phyloP scores from a whole-genome alignment of 1,139 yeast genomes.

The Geotrichum bryndzae region DNA sequence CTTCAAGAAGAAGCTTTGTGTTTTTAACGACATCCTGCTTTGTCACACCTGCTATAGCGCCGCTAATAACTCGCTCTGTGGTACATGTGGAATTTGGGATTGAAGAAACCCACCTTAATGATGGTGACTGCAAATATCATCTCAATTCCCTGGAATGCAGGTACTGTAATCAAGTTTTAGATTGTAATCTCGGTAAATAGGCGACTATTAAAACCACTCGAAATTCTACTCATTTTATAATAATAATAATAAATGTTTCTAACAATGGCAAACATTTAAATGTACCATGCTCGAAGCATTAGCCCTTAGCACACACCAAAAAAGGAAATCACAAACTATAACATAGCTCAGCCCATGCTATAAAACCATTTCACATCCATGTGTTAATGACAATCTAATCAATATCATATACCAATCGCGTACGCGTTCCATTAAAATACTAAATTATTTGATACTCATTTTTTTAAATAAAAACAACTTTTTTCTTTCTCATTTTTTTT shows the following conservation, averaged over 20 bases:
- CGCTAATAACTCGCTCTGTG: constrained; percentile 69
- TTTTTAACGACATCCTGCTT: constrained; percentile 71
- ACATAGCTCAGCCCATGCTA: not conserved
- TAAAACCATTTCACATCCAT: not conserved
- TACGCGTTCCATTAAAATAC: not conserved
- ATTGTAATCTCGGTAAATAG: not conserved
- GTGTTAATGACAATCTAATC: too few relatives aligned
- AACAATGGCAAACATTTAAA: not conserved
- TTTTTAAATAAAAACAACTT: too few relatives aligned
- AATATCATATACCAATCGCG: not conserved
- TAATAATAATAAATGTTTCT: too few relatives aligned
- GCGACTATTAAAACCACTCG: not conserved
- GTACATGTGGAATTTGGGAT: constrained; percentile 63
- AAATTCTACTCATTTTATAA: not conserved
- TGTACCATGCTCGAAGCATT: not conserved
- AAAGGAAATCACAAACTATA: not conserved
- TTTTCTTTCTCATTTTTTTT: not conserved
- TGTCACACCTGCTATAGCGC: constrained; percentile 75
- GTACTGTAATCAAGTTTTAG: constrained; percentile 25
- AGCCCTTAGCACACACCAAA: too few relatives aligned
- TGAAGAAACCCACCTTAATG: constrained; percentile 66
- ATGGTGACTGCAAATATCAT: constrained; percentile 29
- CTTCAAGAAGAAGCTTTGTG: constrained; percentile 52
- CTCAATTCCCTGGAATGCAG: constrained; percentile 32
- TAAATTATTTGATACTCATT: not conserved